These are phyloP conservation scores for Fagus crenata DNA, from an alignment of 306 rosid genomes.

Conservation along the genomic window DNA sequence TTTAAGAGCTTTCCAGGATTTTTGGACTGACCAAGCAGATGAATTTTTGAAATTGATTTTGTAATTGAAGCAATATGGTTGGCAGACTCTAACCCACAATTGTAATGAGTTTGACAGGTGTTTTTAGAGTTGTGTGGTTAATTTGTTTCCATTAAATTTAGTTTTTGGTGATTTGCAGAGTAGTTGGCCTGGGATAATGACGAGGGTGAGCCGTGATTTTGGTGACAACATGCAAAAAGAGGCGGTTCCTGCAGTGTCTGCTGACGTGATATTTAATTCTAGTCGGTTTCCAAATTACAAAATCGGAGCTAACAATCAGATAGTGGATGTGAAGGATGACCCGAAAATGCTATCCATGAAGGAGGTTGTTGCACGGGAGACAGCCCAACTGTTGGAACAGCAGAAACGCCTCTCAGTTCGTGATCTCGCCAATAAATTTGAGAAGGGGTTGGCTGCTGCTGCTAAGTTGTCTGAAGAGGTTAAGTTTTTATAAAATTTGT, in stretches of 20 bases:
- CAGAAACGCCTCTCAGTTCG: conserved; percentile 92
- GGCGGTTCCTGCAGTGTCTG: conserved; percentile 63
- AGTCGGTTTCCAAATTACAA: conserved; percentile 84
- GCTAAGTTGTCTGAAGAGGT: conserved; percentile 97
- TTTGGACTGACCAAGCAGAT: conserved; percentile 3
- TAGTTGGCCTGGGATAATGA: conserved; percentile 49
- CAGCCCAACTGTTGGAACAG: conserved; percentile 86
- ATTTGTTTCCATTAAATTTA: neutral
- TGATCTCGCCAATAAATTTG: conserved; percentile 83
- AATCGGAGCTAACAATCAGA: conserved; percentile 78
- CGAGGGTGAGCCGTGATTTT: conserved; percentile 70
- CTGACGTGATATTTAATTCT: conserved; percentile 75
- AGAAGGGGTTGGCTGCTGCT: conserved; percentile 95
- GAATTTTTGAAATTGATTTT: neutral
- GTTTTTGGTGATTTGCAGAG: conserved; percentile 47
- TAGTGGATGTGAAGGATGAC: conserved; percentile 67
- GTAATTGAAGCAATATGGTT: neutral
- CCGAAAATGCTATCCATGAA: conserved; percentile 71
- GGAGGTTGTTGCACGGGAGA: conserved; percentile 89
- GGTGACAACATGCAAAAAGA: conserved; percentile 72
- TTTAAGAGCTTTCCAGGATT: neutral
- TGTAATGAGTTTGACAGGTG: neutral
- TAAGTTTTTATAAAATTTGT: neutral
- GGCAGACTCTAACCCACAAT: neutral
- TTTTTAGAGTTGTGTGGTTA: neutral